These are phyloP conservation scores for Trametes hirsuta DNA, from an alignment of 1,284 basidiomycete species.

Conservation along the genomic window DNA sequence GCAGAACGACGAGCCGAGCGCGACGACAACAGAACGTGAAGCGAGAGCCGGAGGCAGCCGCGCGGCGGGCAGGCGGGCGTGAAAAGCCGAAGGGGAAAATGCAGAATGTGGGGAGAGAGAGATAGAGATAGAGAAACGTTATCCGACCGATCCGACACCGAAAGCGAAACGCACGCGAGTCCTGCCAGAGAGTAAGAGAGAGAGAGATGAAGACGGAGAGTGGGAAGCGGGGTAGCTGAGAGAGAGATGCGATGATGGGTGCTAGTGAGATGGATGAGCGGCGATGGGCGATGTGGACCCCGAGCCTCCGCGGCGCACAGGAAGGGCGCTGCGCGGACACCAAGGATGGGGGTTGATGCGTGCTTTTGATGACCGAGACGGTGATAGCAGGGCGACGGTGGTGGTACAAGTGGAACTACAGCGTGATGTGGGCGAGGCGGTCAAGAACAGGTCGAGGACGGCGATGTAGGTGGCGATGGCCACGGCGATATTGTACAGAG, in stretches of 20 bases:
- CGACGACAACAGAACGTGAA: constrained; percentile 10
- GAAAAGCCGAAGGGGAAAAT: not conserved
- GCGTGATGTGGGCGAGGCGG: constrained; percentile 7
- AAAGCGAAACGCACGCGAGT: constrained; percentile 17
- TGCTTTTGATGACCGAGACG: constrained; percentile 23
- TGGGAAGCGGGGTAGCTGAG: not conserved
- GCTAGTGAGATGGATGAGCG: constrained; percentile 9
- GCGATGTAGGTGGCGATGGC: not conserved
- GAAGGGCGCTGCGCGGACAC: constrained; percentile 6
- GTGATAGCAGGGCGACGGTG: constrained; percentile 20
- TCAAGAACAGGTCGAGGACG: not conserved
- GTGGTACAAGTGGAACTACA: constrained; percentile 21
- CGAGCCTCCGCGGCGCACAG: constrained; percentile 10
- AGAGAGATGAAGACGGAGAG: not conserved
- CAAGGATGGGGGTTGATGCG: constrained; percentile 8
- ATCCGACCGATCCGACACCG: constrained; percentile 25
- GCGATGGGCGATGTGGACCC: not conserved
- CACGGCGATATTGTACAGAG: constrained; percentile 17
- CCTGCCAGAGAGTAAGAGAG: constrained; percentile 16
- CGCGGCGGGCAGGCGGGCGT: not conserved
- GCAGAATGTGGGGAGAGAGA: not conserved
- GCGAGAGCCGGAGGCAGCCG: not conserved
- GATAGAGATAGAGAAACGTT: not conserved
- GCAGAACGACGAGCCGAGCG: constrained; percentile 10
- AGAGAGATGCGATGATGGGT: constrained; percentile 16